phyloP scores from a whole-genome alignment of 1,284 basidiomycete genomes.

The Cutaneotrichosporon sp. region DNA sequence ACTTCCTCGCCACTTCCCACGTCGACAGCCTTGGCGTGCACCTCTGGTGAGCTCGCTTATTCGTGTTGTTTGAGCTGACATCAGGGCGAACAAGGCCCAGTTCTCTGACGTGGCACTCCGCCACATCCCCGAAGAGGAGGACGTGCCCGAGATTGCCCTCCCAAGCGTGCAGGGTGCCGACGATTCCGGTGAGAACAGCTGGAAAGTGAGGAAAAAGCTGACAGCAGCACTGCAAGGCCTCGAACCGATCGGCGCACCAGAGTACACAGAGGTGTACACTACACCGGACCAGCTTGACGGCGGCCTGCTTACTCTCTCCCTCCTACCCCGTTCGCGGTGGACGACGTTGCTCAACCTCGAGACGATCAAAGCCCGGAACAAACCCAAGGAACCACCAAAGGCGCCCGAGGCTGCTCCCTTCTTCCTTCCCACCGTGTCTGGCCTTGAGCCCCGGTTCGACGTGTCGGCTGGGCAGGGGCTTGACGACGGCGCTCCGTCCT shows the following conservation, averaged over 20 bases:
- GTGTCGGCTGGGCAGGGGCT: slow-evolving; percentile 48
- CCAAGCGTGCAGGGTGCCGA: slow-evolving; percentile 77
- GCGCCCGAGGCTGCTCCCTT: slow-evolving; percentile 93
- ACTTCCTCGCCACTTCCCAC: slow-evolving; percentile 93
- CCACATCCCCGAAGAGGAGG: slow-evolving; percentile 65
- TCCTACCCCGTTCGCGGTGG: slow-evolving; percentile 90
- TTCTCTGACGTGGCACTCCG: slow-evolving; percentile 80
- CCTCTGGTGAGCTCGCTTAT: slow-evolving; percentile 63
- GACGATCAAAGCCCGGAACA: slow-evolving; percentile 93
- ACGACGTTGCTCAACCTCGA: slow-evolving; percentile 94
- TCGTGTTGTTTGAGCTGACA: neutral
- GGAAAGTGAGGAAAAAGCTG: slow-evolving; percentile 15
- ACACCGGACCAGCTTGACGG: slow-evolving; percentile 80
- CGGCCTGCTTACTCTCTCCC: slow-evolving; percentile 82
- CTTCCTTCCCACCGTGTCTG: slow-evolving; percentile 86
- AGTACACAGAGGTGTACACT: slow-evolving; percentile 63
- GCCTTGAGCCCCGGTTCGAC: slow-evolving; percentile 73
- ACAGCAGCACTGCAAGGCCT: slow-evolving; percentile 62
- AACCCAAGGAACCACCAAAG: slow-evolving; percentile 92
- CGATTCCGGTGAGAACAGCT: slow-evolving; percentile 60
- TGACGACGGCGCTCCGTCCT: slow-evolving; percentile 52
- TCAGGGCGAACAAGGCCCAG: slow-evolving; percentile 90
- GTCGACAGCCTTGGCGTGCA: slow-evolving; percentile 90
- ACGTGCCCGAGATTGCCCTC: slow-evolving; percentile 63
- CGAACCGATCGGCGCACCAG: slow-evolving; percentile 56